Conservation (phyloP, 768 basidiomycete species). For the Leccinum variicolor region DNA sequence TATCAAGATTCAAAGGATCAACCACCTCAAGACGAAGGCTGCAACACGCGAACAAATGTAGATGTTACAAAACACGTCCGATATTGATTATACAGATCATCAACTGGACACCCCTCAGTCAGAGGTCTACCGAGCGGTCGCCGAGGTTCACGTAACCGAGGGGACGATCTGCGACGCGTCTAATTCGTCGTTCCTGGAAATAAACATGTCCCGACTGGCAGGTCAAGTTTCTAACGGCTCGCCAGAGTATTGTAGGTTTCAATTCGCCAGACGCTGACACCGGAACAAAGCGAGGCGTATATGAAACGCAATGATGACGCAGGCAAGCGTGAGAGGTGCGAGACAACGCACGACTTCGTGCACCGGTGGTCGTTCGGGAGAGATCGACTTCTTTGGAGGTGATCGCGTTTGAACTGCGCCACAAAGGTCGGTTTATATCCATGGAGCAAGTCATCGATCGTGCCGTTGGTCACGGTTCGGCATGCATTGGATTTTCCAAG, state of each 20-base stretch:
- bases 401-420: background rate
- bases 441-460: conserved; percentile 13
- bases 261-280: background rate
- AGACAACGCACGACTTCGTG: conserved; percentile 20
- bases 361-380: conserved; percentile 4
- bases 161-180: background rate
- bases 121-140: conserved; percentile 10
- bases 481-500: background rate
- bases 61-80: background rate
- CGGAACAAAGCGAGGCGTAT: background rate
- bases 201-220: background rate
- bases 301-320: conserved; percentile 6
- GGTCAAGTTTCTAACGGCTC: background rate
- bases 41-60: conserved; percentile 3
- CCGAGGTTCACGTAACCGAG: conserved; percentile 4
- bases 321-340: conserved; percentile 8
- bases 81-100: background rate
- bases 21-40: conserved; percentile 1
- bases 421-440: conserved; percentile 9
- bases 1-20: too few relatives aligned
- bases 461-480: background rate
- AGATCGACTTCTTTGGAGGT: conserved; percentile 10
- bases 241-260: background rate
- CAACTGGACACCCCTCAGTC: background rate
- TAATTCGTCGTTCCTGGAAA: background rate